Conservation (phyloP, 768 basidiomycete genomes). For the Lactarius trivialis region DNA sequence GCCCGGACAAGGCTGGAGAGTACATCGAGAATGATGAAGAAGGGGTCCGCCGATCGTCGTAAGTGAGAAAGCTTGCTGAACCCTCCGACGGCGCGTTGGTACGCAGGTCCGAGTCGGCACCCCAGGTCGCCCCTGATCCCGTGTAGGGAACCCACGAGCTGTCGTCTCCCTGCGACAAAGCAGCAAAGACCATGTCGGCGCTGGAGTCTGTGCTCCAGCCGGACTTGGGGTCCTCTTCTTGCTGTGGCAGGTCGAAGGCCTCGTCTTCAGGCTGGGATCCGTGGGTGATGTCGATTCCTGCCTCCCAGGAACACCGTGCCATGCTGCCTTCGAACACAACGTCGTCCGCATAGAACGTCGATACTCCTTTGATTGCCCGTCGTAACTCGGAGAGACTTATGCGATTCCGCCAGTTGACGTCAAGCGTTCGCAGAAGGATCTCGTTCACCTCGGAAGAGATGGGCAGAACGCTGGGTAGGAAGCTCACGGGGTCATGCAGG, state of each 20-base stretch:
- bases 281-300: conserved; percentile 56
- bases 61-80: conserved; percentile 18
- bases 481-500: conserved; percentile 63
- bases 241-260: conserved; percentile 43
- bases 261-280: conserved; percentile 32
- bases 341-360: conserved; percentile 65
- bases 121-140: conserved; percentile 20
- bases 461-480: conserved; percentile 57
- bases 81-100: conserved; percentile 13
- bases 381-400: conserved; percentile 43
- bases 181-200: conserved; percentile 23
- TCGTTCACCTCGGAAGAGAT: conserved; percentile 34
- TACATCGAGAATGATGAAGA: conserved; percentile 24
- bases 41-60: conserved; percentile 23
- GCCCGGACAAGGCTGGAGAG: conserved; percentile 22
- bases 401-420: conserved; percentile 33
- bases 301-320: conserved; percentile 73
- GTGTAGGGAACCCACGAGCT: conserved; percentile 18
- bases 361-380: conserved; percentile 47
- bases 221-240: conserved; percentile 44
- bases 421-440: conserved; percentile 30
- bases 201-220: conserved; percentile 51
- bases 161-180: conserved; percentile 9
- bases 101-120: conserved; percentile 16
- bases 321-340: conserved; percentile 77